Evolutionary conservation across 371 early-diverging fungal species (phyloP), one percentile per base, ranked within the genome.

Genomic region (Zychaea mexicana): DNA sequence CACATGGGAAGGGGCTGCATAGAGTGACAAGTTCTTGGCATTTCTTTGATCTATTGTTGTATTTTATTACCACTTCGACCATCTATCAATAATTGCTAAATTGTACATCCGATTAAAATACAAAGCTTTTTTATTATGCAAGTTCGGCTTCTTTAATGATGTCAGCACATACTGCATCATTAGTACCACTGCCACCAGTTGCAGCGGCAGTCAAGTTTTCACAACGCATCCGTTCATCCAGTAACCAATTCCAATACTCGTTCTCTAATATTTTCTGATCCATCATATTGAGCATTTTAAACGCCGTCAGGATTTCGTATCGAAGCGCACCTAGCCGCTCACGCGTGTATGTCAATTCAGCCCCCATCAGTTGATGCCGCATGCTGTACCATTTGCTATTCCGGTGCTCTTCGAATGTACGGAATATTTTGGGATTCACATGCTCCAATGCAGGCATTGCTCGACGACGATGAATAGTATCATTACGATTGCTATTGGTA

Each of bases 241-340:
- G 60, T 28, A 86, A 49, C 86, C 86, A 86, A 42, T 86, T 86
- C 69, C 76, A 71, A 54, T 82, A 86, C 57, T 84, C 85, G 4
- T 72, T 79, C 57, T 83, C 83, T 45, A 83, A 53, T 21, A 84
- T 19, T 19, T 79, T 70, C 33, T 66, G 64, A 39, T 86, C 86
- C 33, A 84, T 69, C 8, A 65, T 64, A 57, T 84, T 86, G 42
- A 86, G 61, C 7, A 78, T 66, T 17, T 76, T 72, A 54, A 84
- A 83, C 0, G 74, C 68, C 15, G 77, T 74, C 56, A 86, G 27
- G 10, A 84, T 53, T 38, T 86, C 85, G 45, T 83, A 82, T 10
- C 87, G 71, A 36, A 85, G 57, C 2, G 78, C 73, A 12, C 82
- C 87, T 8, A 86, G 57, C 36, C 77, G 70, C 36, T 85, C 83